Conservation (phyloP, 2,329 filamentous ascomycete genomes). For the Colletotrichum tanaceti region DNA sequence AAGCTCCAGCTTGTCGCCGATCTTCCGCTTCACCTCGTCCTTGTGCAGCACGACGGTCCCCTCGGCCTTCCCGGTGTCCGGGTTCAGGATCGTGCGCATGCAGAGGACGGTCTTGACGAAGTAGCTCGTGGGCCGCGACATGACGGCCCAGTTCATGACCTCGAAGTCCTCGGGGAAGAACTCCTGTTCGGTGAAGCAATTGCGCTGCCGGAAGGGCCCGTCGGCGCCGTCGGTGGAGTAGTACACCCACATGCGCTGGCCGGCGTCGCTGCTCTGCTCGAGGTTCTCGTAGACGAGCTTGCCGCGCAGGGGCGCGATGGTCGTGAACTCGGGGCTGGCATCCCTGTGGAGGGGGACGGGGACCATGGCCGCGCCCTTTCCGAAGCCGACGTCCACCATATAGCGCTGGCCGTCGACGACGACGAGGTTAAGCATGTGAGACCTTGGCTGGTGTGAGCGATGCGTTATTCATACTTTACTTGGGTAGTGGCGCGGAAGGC, state of each 20-base stretch:
- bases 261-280: constrained; percentile 48
- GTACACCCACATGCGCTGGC: constrained; percentile 55
- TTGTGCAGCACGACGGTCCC: constrained; percentile 59
- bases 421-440: constrained; percentile 71
- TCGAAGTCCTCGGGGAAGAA: constrained; percentile 60
- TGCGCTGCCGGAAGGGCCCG: constrained; percentile 56
- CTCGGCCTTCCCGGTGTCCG: constrained; percentile 32
- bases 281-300: constrained; percentile 54
- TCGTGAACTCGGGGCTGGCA: constrained; percentile 45
- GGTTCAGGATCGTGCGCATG: constrained; percentile 47
- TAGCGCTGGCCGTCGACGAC: constrained; percentile 60
- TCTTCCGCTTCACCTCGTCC: constrained; percentile 57
- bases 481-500: neutral
- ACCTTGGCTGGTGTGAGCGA: constrained; percentile 54
- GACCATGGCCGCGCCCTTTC: constrained; percentile 55
- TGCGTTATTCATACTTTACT: constrained; percentile 22
- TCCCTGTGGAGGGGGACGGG: constrained; percentile 49
- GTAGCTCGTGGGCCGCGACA: constrained; percentile 50
- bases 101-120: constrained; percentile 54
- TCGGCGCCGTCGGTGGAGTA: constrained; percentile 46
- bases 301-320: constrained; percentile 58
- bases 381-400: constrained; percentile 71
- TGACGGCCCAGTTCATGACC: constrained; percentile 57
- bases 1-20: constrained; percentile 53
- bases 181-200: constrained; percentile 64